Conservation (phyloP, 306 rosid species). For the Cucurbita maxima region DNA sequence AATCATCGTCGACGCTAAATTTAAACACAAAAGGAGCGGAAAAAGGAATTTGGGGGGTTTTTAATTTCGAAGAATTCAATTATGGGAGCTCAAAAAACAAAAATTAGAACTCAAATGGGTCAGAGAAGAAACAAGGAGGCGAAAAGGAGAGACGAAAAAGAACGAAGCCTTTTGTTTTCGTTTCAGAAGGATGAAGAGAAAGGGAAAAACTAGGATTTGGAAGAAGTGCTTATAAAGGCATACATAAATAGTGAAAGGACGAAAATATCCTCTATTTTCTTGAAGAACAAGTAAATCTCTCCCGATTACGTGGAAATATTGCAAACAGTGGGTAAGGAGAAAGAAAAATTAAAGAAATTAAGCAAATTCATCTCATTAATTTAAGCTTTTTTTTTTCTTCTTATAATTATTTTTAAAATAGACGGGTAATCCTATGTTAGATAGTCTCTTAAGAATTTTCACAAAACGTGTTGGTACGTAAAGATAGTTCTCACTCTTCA, state of each 20-base stretch:
- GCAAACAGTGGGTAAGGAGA: conserved; percentile 16
- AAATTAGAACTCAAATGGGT: background rate
- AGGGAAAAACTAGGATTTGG: background rate
- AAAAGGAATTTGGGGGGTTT: background rate
- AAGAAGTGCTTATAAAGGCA: conserved; percentile 1
- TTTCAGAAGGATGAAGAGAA: background rate
- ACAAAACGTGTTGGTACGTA: no score
- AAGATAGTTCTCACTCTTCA: no score
- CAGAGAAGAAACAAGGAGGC: background rate
- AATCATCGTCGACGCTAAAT: background rate
- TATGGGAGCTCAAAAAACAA: background rate
- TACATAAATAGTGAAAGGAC: background rate
- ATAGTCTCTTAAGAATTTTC: no score
- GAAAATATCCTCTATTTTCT: conserved; percentile 7
- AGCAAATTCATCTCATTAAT: background rate
- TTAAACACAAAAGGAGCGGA: background rate
- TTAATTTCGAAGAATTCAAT: background rate
- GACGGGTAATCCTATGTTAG: background rate
- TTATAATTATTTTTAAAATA: background rate
- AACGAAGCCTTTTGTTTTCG: background rate
- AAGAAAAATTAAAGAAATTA: background rate
- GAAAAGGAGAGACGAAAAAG: background rate
- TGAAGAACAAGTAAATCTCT: conserved; percentile 2
- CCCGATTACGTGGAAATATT: conserved; percentile 11
- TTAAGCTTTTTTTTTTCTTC: background rate